Evolutionary conservation across 2,329 filamentous ascomycete genomes (phyloP), one percentile per base, ranked within the genome.

Genomic region (Paecilomyces sp.): DNA sequence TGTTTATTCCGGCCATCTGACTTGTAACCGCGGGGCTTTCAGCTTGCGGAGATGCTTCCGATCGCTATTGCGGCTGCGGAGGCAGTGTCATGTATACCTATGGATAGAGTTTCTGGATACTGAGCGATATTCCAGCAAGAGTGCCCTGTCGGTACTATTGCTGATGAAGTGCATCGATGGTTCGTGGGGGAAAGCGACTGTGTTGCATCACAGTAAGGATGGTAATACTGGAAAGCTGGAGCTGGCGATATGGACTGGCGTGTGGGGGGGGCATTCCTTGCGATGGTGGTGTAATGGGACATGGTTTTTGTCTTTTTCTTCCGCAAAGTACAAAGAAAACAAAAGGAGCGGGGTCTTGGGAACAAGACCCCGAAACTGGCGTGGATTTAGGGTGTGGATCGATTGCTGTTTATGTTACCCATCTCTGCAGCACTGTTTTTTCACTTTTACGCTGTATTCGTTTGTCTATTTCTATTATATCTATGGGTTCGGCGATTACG

Each of bases 101-200:
- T 57, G 62, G 65, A 66, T 68, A 66, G 66, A 60, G 66, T 62
- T 66, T 62, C 61, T 63, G 62, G 64, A 59, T 67, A 66, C 62
- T 57, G 50, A 24, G 36, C 55, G 30, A 57, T 57, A 12, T 31
- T 18, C 22, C 13, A 22, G 31, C 22, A 34, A 28, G 22, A 36
- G 22, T 22, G 12, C 54, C 13, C 22, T 56, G 54, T 47, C 47
- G 8, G 12, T 11, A 24, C 22, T 53, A 15, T 24, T 53, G 24
- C 51, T 53, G 51, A 53, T 53, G 22, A 53, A 22, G 24, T 36
- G 12, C 22, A 56, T 62, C 62, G 64, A 63, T 59, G 55, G 57
- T 55, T 53, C 28, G 25, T 30, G 28, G 28, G 51, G 24, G 24
- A 53, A 28, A 30, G 22, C 28, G 13, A 22, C 28, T 53, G 51